phyloP scores from a whole-genome alignment of 78 protist genomes.

The Creolimax fragrantissima region DNA sequence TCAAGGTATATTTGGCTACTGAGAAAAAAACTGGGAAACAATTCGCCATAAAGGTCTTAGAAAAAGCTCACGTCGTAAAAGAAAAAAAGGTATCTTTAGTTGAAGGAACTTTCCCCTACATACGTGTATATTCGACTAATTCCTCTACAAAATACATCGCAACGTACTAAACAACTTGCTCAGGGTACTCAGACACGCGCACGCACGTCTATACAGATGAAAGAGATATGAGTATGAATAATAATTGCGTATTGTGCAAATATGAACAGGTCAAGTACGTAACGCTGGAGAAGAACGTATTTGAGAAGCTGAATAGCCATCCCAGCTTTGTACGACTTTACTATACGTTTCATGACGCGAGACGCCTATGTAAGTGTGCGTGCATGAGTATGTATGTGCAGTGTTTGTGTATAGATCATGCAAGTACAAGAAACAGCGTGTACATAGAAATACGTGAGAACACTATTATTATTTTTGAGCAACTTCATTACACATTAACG shows the following conservation, averaged over 20 bases:
- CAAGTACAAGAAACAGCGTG: not conserved
- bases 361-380: constrained; percentile 12
- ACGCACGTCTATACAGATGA: not conserved
- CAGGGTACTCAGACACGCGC: not conserved
- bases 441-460: too few species aligned
- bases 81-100: constrained; percentile 22
- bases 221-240: too few species aligned
- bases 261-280: constrained; percentile 13
- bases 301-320: constrained; percentile 24
- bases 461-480: too few species aligned
- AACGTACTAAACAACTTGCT: not conserved
- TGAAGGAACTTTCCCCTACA: too few species aligned
- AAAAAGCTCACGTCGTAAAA: constrained; percentile 26
- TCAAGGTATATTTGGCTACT: constrained; percentile 21
- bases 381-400: not conserved
- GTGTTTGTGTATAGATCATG: too few species aligned
- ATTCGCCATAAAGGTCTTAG: constrained; percentile 47
- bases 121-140: not conserved
- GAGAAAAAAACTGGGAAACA: constrained; percentile 12
- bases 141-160: not conserved
- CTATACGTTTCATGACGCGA: constrained; percentile 45
- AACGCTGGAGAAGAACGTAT: constrained; percentile 36
- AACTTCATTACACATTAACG: too few species aligned
- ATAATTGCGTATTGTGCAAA: too few species aligned
- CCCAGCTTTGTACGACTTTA: constrained; percentile 43